These are phyloP conservation scores for Rhexocercosporidium sp. DNA, from an alignment of 2,329 filamentous ascomycete species.

Conservation along the genomic window DNA sequence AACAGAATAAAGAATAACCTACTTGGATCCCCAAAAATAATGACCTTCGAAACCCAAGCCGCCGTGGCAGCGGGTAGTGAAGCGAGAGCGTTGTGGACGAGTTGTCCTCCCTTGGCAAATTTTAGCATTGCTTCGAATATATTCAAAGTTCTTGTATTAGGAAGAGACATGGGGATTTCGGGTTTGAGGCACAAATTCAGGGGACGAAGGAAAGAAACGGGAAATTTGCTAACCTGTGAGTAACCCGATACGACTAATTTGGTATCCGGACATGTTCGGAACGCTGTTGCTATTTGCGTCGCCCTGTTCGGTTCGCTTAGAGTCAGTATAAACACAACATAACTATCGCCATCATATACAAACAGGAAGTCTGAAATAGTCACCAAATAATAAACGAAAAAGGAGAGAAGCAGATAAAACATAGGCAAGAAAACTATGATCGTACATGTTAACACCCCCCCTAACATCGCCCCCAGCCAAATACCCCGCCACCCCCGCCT, in stretches of 20 bases:
- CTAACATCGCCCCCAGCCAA: constrained; percentile 35
- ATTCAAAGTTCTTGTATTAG: too few relatives aligned
- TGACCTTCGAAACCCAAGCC: constrained; percentile 45
- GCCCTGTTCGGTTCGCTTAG: constrained; percentile 28
- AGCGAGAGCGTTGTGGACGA: constrained; percentile 49
- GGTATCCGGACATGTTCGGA: constrained; percentile 45
- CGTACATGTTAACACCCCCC: constrained; percentile 37
- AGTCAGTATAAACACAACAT: not conserved
- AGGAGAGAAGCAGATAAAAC: not conserved
- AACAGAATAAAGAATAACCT: constrained; percentile 31
- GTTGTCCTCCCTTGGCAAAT: constrained; percentile 45
- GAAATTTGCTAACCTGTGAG: constrained; percentile 37
- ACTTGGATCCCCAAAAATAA: constrained; percentile 51
- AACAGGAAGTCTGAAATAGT: too few relatives aligned
- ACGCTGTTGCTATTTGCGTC: constrained; percentile 42
- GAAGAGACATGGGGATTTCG: too few relatives aligned
- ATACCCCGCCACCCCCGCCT: constrained; percentile 40
- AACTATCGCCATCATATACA: too few relatives aligned
- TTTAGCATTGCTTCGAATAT: too few relatives aligned
- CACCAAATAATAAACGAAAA: not conserved
- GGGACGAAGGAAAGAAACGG: too few relatives aligned
- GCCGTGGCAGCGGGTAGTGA: constrained; percentile 38
- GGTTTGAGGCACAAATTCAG: too few relatives aligned
- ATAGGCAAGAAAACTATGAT: not conserved
- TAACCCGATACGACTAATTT: constrained; percentile 48